Percentiles rank a stretch among this genome's conserved stretches.
Evolutionary conservation across 129 eudicot genomes (phyloP).

Genomic region (Pittosporum tobira): DNA sequence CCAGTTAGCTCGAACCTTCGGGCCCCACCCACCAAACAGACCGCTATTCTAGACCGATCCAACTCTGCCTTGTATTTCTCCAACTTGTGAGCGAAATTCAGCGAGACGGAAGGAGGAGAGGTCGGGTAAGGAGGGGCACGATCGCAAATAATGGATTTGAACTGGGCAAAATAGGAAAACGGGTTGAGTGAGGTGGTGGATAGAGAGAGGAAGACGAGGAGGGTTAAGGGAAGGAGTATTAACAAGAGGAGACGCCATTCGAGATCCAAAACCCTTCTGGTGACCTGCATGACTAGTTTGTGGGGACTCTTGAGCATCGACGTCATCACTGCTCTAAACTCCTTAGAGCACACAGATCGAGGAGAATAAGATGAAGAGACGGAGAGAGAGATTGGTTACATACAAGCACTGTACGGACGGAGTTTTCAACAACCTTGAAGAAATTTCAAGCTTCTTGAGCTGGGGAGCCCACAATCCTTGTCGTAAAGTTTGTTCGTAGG

Average conservation of each 20-base stretch:
- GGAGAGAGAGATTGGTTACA: not conserved
- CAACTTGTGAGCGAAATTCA: not conserved
- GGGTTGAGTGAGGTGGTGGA: constrained; percentile 16
- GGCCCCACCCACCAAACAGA: constrained; percentile 92
- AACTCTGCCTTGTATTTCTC: constrained; percentile 13
- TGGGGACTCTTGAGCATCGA: constrained; percentile 24
- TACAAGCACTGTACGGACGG: too few relatives aligned
- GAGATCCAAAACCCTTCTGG: constrained; percentile 37
- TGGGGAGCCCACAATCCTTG: too few relatives aligned
- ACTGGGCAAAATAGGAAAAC: constrained; percentile 19
- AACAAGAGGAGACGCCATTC: constrained; percentile 43
- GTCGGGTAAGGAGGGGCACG: constrained; percentile 2
- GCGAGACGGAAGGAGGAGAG: not conserved
- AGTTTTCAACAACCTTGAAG: not conserved
- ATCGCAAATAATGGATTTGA: constrained; percentile 20
- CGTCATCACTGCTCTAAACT: constrained; percentile 1
- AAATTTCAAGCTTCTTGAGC: too few relatives aligned
- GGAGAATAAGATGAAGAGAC: not conserved
- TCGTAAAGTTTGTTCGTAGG: too few relatives aligned
- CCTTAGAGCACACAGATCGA: not conserved
- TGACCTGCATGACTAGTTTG: constrained; percentile 24
- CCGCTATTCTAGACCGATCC: constrained; percentile 57
- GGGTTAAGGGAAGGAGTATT: constrained; percentile 32
- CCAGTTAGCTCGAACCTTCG: constrained; percentile 85
- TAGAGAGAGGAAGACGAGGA: constrained; percentile 34